Percentiles rank a stretch among this genome's conserved stretches.
These are phyloP conservation scores for Apiotrichum porosum DNA, from an alignment of 1,284 basidiomycete species.

Conservation along the genomic window DNA sequence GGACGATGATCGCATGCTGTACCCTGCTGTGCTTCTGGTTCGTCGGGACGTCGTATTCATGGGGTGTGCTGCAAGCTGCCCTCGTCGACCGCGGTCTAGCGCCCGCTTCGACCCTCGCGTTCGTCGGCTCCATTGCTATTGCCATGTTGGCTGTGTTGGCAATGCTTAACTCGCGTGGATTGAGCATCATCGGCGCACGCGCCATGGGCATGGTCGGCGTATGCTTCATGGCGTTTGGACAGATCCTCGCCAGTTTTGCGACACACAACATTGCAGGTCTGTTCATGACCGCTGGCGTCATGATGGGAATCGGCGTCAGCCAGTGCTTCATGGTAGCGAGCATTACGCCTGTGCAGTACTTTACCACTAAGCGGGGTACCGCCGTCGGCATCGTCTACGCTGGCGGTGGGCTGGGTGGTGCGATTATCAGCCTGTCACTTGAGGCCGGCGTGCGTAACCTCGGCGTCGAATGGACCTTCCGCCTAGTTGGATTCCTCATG, in stretches of 20 bases:
- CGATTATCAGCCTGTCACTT: constrained; percentile 30
- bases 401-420: constrained; percentile 41
- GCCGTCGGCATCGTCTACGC: constrained; percentile 43
- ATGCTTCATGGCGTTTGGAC: constrained; percentile 23
- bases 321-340: constrained; percentile 23
- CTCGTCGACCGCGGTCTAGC: constrained; percentile 33
- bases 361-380: constrained; percentile 32
- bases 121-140: constrained; percentile 35
- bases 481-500: constrained; percentile 10
- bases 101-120: constrained; percentile 36
- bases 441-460: constrained; percentile 32
- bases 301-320: constrained; percentile 25
- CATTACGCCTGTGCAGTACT: constrained; percentile 32
- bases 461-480: constrained; percentile 20
- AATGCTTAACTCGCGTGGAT: constrained; percentile 32
- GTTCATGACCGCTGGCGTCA: constrained; percentile 24
- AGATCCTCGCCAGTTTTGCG: constrained; percentile 31
- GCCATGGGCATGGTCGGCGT: constrained; percentile 26
- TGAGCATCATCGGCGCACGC: constrained; percentile 30
- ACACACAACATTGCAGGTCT: constrained; percentile 23
- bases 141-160: constrained; percentile 32
- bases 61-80: constrained; percentile 37
- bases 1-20: constrained; percentile 2
- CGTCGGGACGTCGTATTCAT: constrained; percentile 38
- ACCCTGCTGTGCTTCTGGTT: constrained; percentile 15